Percentiles rank a stretch among this genome's conserved stretches.
These are phyloP conservation scores for Waitea zeae DNA, from an alignment of 1,284 basidiomycete species.

Conservation along the genomic window DNA sequence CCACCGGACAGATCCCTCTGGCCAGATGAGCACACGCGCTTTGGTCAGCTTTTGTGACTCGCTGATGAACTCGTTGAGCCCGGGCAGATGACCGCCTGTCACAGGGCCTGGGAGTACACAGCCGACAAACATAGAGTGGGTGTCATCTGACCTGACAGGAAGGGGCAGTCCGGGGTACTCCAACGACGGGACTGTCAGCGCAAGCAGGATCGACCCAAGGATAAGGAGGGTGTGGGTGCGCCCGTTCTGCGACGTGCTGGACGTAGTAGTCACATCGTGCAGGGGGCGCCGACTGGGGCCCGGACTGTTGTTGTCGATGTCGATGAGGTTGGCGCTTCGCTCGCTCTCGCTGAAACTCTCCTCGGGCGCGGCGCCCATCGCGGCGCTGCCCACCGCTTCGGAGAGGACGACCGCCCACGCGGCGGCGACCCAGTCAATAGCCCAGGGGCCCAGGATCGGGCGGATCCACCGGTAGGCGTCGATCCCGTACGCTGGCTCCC, in stretches of 20 bases:
- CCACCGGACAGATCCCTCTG: conserved; percentile 58
- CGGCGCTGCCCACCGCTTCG: no score
- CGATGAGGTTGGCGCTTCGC: background rate
- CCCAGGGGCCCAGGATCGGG: conserved; percentile 33
- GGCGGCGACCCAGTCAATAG: conserved; percentile 51
- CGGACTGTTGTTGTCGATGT: background rate
- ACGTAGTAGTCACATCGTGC: conserved; percentile 5
- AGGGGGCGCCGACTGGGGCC: no score
- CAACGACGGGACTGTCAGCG: conserved; percentile 23
- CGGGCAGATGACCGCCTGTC: conserved; percentile 18
- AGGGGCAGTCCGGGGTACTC: no score
- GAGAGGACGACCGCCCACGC: conserved; percentile 54
- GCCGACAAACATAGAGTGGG: conserved; percentile 39
- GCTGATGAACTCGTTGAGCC: conserved; percentile 38
- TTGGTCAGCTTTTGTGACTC: conserved; percentile 27
- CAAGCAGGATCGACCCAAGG: conserved; percentile 40
- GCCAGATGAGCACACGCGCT: conserved; percentile 58
- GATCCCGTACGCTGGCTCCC: conserved; percentile 39
- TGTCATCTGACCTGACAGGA: no score
- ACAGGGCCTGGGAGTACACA: conserved; percentile 36
- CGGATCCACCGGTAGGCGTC: conserved; percentile 46
- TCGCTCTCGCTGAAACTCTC: background rate
- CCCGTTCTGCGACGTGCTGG: conserved; percentile 17
- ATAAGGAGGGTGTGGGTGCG: conserved; percentile 19
- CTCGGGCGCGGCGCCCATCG: conserved; percentile 6